Base-by-base conservation (phyloP, 345 rosid species). In the Noccaea bulbosa region DNA sequence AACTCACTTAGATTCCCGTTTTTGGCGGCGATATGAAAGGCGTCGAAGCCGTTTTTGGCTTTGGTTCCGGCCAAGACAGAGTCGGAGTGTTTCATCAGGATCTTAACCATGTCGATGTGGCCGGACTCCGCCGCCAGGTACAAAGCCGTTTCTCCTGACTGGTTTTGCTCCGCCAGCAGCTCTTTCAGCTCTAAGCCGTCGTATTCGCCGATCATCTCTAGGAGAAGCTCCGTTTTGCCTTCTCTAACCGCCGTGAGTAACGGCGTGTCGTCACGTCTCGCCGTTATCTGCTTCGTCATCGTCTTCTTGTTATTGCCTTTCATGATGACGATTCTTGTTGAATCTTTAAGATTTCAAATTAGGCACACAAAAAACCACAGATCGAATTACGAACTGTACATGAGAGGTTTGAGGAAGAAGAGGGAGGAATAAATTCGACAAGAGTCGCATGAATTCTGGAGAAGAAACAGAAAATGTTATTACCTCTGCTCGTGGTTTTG, bases 21-120 rank as follows among this genome's bases (percentile, higher is more conserved):
- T 85, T 87, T 90, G 41, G 97, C 92, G 75, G 97, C 98, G 62
- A 89, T 74, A 55, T 91, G 97, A 69, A 91, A 91, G 12, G 98
- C 91, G 71, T 93, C 98, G 53, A 72, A 89, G 11, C 97, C 92
- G 54, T 91, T 91, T 70, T 81, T 84, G 4, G 98, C 96, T 76
- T 82, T 91, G 32, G 81, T 68, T 54, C 65, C 82, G n/a, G 98
- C 96, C 69, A 78, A 72, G 39, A 41, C 78, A 53, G 75, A 54
- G 73, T 87, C 97, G 41, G 75, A 84, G 70, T 76, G 71, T 75
- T 79, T 84, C 52, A 89, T 83, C 76, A 93, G 71, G 78, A 78
- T 83, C 81, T 73, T 83, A 67, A 89, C 96, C 68, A 91, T 58
- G 41, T 85, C 88, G 55, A 66, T 85, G 71, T 73, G 53, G 49